Evolutionary conservation across 129 eudicot genomes (phyloP), one percentile per base, ranked within the genome.

Genomic region (Kitagawia praeruptora): DNA sequence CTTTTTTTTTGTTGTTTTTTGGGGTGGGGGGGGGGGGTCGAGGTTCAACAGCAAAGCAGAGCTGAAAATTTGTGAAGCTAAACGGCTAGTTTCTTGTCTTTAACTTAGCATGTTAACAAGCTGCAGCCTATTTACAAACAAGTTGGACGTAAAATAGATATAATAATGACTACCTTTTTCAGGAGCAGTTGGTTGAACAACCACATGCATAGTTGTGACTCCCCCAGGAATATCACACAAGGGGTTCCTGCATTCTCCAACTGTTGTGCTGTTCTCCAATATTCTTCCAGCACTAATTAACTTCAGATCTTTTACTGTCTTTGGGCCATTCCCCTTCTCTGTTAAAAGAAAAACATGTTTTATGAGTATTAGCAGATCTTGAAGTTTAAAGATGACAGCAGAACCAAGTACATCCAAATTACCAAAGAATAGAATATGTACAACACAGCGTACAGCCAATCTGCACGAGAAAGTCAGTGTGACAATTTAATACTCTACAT

Each of bases 181-280:
- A 75, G 64, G 83, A 27, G 87, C 77, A 12, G 91, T 91, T 74
- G 88, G 93, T 66, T 89, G 93, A 83, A 92, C 90, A 38, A 92
- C 87, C 13, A 92, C 97, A 77, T 92, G 97, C 97, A 92, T 92
- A 76, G 97, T 92, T 63, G 89, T 88, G 79, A 92, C 89, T 78
- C 91, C 96, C 70, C 93, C 97, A 47, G 97, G 93, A 46, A 90
- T 80, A 84, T 92, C 97, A 81, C 89, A 92, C 81, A 92, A 76
- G 3, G 91, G 90, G 82, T 84, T 90, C 77, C 85, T 90, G 89
- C 96, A 92, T 81, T 92, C 97, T 77, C 89, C 97, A 39, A 92
- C 91, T 40, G 93, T 90, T 84, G 78, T 87, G 82, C 79, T 90
- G 85, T 92, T 92, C 86, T 92, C 97, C 86, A 92, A 84, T 87